A percentile compares a stretch with the other conserved stretches of the same genome.
Evolutionary conservation across 768 basidiomycete species (phyloP).

Genomic region (Dioszegia crocea): DNA sequence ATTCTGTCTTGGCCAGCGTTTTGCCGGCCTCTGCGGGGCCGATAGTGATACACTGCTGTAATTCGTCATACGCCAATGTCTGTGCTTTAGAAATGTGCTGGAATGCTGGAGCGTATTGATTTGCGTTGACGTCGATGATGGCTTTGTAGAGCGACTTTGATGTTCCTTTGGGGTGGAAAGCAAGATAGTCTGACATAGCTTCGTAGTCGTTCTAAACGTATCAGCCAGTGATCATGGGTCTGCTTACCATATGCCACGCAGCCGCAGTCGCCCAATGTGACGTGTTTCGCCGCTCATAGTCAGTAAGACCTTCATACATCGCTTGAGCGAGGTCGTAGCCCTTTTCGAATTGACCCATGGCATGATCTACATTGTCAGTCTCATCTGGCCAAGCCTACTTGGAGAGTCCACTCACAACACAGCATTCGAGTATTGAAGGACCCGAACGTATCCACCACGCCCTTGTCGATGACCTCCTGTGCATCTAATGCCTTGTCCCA

Average conservation of each 20-base stretch:
- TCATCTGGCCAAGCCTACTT: background rate
- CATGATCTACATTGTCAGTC: constrained; percentile 31
- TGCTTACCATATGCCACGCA: constrained; percentile 47
- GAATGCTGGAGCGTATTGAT: constrained; percentile 37
- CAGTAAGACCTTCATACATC: constrained; percentile 37
- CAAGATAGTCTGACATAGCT: constrained; percentile 44
- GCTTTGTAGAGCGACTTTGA: constrained; percentile 49
- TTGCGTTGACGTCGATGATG: constrained; percentile 44
- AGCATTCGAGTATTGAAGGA: constrained; percentile 42
- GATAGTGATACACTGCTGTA: constrained; percentile 27
- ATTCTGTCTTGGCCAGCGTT: constrained; percentile 44
- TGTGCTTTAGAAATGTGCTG: constrained; percentile 46
- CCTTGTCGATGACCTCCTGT: constrained; percentile 29
- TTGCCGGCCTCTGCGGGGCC: constrained; percentile 39
- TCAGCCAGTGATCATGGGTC: background rate
- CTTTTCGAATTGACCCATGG: constrained; percentile 36
- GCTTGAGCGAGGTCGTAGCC: constrained; percentile 37
- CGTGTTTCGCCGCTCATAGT: constrained; percentile 37
- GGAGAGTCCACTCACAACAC: constrained; percentile 29
- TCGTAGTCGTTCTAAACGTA: constrained; percentile 39
- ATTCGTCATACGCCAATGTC: constrained; percentile 43
- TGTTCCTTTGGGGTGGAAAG: constrained; percentile 45
- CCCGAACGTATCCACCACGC: constrained; percentile 19
- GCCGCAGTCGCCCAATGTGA: constrained; percentile 45
- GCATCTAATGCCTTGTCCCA: constrained; percentile 32